Percentiles rank a stretch among this genome's conserved stretches.
Evolutionary conservation across 2,329 filamentous ascomycete species (phyloP).

Genomic region (Calcarisporium arbuscula): DNA sequence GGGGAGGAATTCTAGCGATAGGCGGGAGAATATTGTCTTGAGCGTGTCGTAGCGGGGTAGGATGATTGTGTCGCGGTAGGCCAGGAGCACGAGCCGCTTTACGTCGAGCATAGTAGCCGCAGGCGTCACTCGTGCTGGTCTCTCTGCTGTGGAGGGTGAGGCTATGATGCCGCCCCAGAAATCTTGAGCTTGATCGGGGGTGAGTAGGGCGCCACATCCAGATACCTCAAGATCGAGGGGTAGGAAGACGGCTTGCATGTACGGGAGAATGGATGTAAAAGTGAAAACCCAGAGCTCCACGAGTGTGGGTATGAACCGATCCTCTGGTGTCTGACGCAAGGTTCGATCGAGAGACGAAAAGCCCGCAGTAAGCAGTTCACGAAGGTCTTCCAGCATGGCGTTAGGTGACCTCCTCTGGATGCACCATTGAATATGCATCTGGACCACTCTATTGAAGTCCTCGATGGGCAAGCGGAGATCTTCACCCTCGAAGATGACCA

Average conservation of each 20-base stretch:
- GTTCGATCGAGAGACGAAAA: slow-evolving; percentile 84
- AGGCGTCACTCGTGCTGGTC: slow-evolving; percentile 36
- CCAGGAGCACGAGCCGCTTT: slow-evolving; percentile 77
- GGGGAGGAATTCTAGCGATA: slow-evolving; percentile 73
- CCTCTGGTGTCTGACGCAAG: slow-evolving; percentile 70
- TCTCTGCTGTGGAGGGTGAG: slow-evolving; percentile 25
- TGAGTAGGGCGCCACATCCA: slow-evolving; percentile 74
- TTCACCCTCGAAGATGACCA: slow-evolving; percentile 76
- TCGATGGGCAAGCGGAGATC: slow-evolving; percentile 74
- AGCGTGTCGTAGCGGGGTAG: slow-evolving; percentile 83
- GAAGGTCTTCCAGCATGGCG: slow-evolving; percentile 67
- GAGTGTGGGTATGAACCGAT: slow-evolving; percentile 79
- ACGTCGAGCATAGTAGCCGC: slow-evolving; percentile 66
- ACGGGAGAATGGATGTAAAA: slow-evolving; percentile 84
- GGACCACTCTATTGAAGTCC: slow-evolving; percentile 76
- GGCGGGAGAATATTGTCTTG: slow-evolving; percentile 81
- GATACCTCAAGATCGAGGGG: slow-evolving; percentile 91
- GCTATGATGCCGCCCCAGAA: slow-evolving; percentile 75
- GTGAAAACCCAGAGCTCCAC: slow-evolving; percentile 94
- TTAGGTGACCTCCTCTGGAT: slow-evolving; percentile 66
- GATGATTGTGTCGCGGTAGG: slow-evolving; percentile 84
- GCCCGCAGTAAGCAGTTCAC: slow-evolving; percentile 70
- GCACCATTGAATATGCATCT: slow-evolving; percentile 70
- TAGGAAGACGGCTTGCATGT: slow-evolving; percentile 91
- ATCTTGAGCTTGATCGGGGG: slow-evolving; percentile 70